Evolutionary conservation across 2,329 filamentous ascomycete species (phyloP).

Genomic region (Monosporascus sp.): DNA sequence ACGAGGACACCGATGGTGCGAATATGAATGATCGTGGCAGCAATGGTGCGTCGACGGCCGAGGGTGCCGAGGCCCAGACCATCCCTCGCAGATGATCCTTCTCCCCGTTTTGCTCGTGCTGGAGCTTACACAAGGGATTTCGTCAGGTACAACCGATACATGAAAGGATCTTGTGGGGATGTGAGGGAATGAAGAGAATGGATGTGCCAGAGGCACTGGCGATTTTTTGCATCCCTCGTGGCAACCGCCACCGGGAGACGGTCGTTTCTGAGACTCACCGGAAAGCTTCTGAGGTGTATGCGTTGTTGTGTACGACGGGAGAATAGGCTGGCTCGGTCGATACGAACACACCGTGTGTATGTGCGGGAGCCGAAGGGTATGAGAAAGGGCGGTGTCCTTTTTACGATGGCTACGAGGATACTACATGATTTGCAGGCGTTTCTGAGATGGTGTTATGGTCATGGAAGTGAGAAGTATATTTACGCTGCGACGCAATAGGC

Average conservation of each 20-base stretch:
- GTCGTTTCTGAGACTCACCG: not conserved
- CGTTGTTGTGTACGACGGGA: too few relatives aligned
- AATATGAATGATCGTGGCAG: constrained; percentile 34
- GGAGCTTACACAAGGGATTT: not conserved
- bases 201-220: too few relatives aligned
- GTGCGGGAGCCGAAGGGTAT: not conserved
- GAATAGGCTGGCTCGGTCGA: too few relatives aligned
- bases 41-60: constrained; percentile 3
- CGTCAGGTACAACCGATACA: too few relatives aligned
- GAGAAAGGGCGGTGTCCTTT: not conserved
- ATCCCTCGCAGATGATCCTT: constrained; percentile 53
- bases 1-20: constrained; percentile 19
- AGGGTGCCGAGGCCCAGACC: constrained; percentile 32
- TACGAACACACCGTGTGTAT: too few relatives aligned
- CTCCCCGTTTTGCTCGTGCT: not conserved
- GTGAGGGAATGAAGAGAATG: not conserved
- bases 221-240: too few relatives aligned
- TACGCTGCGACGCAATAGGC: not conserved
- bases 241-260: not conserved
- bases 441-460: not conserved
- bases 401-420: not conserved
- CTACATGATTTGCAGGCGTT: not conserved
- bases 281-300: too few relatives aligned
- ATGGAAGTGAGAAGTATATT: not conserved
- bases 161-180: not conserved